These are phyloP conservation scores for Rhodotorula sp. DNA, from an alignment of 1,284 basidiomycete genomes.

Conservation along the genomic window DNA sequence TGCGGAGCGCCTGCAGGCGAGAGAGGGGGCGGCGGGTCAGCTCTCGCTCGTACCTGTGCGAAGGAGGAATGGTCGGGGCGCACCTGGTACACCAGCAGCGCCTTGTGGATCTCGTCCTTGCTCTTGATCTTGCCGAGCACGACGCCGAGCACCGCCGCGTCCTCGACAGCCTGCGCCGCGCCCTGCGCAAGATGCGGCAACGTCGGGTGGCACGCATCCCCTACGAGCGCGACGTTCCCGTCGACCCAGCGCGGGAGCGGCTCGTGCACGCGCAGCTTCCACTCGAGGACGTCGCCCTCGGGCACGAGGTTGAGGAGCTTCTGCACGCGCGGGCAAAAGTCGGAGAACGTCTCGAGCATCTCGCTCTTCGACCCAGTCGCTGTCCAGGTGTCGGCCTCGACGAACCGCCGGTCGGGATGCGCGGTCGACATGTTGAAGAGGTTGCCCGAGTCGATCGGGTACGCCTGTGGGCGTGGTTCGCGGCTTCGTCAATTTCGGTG, in stretches of 20 bases:
- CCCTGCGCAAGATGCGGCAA: conserved; percentile 47
- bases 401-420: conserved; percentile 52
- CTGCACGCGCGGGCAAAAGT: conserved; percentile 48
- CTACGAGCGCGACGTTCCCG: conserved; percentile 48
- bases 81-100: conserved; percentile 50
- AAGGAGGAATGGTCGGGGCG: not conserved
- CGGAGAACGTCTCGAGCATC: conserved; percentile 51
- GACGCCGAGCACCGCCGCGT: conserved; percentile 51
- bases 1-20: conserved; percentile 44
- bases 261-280: conserved; percentile 51
- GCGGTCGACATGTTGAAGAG: conserved; percentile 53
- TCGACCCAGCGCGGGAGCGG: conserved; percentile 43
- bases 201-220: conserved; percentile 53
- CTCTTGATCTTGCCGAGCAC: conserved; percentile 48
- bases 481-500: not conserved
- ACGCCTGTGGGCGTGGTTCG: conserved; percentile 36
- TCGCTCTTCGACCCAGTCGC: conserved; percentile 49
- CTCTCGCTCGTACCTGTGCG: too few relatives aligned
- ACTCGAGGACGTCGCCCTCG: conserved; percentile 52
- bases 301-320: conserved; percentile 52
- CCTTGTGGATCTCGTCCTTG: conserved; percentile 50
- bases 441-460: conserved; percentile 49
- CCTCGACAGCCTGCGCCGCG: conserved; percentile 53
- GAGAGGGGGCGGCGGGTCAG: not conserved
- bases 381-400: conserved; percentile 49